phyloP scores from a whole-genome alignment of 2,329 filamentous ascomycete species.

The Penicillium vulpinum region DNA sequence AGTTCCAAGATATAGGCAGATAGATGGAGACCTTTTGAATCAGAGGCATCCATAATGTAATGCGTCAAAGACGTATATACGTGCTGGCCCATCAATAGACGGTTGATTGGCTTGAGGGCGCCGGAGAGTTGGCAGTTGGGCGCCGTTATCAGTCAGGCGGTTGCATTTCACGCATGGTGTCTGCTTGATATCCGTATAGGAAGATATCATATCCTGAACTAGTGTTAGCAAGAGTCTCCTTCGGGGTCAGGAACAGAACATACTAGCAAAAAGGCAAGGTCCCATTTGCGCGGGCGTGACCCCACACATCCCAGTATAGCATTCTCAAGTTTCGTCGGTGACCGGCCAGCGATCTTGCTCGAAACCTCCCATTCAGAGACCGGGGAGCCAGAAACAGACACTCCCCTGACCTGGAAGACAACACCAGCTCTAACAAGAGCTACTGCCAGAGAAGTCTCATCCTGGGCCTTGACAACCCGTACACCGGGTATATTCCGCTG shows the following conservation, averaged over 20 bases:
- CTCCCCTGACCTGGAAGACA: conserved; percentile 34
- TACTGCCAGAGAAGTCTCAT: conserved; percentile 28
- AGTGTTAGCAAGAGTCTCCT: conserved; percentile 4
- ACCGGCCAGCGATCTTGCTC: conserved; percentile 25
- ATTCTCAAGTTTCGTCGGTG: conserved; percentile 35
- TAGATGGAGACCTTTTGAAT: not conserved
- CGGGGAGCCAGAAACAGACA: conserved; percentile 16
- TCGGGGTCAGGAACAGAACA: conserved; percentile 14
- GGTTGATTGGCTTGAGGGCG: conserved; percentile 22
- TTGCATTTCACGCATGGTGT: conserved; percentile 42
- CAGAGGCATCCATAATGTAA: conserved; percentile 36
- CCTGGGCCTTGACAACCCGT: conserved; percentile 27
- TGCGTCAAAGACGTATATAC: conserved; percentile 33
- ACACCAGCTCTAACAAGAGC: conserved; percentile 37
- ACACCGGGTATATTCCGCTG: conserved; percentile 31
- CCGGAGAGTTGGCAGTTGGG: conserved; percentile 43
- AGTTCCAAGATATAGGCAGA: not conserved
- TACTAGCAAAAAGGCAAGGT: conserved; percentile 42
- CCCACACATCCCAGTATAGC: conserved; percentile 39
- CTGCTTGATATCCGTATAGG: conserved; percentile 44
- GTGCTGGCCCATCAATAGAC: conserved; percentile 17
- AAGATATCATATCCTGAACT: conserved; percentile 44
- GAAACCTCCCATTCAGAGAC: conserved; percentile 38
- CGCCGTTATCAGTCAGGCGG: conserved; percentile 38
- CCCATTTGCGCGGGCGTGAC: conserved; percentile 39